These are phyloP conservation scores for Cryptococcus depauperatus DNA, from an alignment of 1,284 basidiomycete species.

Conservation along the genomic window DNA sequence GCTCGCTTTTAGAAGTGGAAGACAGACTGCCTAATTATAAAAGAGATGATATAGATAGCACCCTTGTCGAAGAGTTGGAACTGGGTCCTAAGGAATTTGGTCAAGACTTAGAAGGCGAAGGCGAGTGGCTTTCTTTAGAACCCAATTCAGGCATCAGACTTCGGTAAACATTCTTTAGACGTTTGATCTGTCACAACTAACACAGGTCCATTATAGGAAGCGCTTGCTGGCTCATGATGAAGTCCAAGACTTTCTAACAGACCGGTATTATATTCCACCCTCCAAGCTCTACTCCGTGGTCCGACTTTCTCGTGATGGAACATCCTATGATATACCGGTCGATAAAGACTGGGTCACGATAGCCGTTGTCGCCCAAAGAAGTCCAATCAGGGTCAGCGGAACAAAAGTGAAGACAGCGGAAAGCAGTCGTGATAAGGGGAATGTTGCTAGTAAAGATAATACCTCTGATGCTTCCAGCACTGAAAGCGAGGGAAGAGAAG, in stretches of 20 bases:
- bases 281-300: conserved; percentile 79
- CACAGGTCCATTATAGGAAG: conserved; percentile 48
- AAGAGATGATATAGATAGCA: conserved; percentile 55
- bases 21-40: not conserved
- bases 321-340: conserved; percentile 82
- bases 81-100: conserved; percentile 62
- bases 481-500: conserved; percentile 17
- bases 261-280: conserved; percentile 77
- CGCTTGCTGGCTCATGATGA: conserved; percentile 65
- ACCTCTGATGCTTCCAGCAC: conserved; percentile 1
- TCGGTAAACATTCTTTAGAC: conserved; percentile 51
- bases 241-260: conserved; percentile 71
- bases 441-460: conserved; percentile 14
- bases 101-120: conserved; percentile 36
- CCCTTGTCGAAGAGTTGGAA: conserved; percentile 63
- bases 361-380: conserved; percentile 78
- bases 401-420: conserved; percentile 14
- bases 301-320: conserved; percentile 64
- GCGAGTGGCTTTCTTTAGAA: conserved; percentile 62
- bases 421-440: conserved; percentile 18
- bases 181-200: not conserved
- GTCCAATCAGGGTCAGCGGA: conserved; percentile 51
- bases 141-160: conserved; percentile 81
- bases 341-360: conserved; percentile 85
- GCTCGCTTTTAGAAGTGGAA: not conserved